Conservation (phyloP, 2,329 filamentous ascomycete genomes). For the Colletotrichum liriopes region DNA sequence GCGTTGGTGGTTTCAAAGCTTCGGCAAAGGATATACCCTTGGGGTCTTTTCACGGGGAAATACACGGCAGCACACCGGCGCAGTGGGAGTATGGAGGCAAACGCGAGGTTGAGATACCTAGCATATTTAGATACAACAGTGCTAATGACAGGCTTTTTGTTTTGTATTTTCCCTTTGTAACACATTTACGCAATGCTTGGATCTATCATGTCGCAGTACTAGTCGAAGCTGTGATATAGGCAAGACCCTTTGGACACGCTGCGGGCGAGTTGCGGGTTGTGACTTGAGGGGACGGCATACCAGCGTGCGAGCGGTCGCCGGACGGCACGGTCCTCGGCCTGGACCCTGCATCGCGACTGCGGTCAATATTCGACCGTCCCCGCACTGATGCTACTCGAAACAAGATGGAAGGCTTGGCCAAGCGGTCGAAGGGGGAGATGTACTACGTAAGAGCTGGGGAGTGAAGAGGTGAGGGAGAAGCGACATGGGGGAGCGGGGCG, state of each 20-base stretch:
- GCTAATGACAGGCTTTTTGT: neutral
- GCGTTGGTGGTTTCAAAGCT: conserved; percentile 19
- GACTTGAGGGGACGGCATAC: neutral
- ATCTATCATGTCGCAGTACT: neutral
- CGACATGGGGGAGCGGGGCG: neutral
- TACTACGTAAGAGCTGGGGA: neutral
- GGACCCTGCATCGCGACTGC: neutral
- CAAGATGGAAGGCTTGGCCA: neutral
- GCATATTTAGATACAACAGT: neutral
- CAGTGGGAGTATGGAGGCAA: conserved; percentile 1
- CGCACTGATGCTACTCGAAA: conserved; percentile 28
- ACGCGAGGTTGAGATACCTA: neutral
- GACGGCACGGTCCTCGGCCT: neutral
- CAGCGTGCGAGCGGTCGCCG: neutral
- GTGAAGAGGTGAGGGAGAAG: neutral
- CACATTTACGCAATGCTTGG: neutral
- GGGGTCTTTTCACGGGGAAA: conserved; percentile 16
- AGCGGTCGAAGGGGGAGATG: neutral
- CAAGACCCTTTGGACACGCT: too few species aligned
- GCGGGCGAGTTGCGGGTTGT: neutral
- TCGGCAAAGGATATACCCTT: conserved; percentile 21
- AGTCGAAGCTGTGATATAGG: neutral
- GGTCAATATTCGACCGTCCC: neutral
- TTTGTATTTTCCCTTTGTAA: neutral
- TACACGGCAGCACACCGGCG: conserved; percentile 5